These are phyloP conservation scores for Phylloboletellus chloephorus DNA, from an alignment of 1,284 basidiomycete genomes.

Conservation along the genomic window DNA sequence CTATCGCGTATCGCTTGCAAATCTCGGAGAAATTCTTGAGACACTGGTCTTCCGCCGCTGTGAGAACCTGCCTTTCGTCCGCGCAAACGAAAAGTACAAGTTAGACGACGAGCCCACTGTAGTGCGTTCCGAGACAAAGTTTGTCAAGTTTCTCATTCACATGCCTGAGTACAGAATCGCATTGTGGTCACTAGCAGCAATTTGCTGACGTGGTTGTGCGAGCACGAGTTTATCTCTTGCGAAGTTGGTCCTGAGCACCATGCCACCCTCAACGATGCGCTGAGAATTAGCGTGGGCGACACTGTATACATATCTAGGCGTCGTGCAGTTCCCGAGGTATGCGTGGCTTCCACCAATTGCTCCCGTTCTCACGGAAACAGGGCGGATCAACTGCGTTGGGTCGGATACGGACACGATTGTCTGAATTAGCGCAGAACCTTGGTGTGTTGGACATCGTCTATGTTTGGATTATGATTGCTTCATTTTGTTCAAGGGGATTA, in stretches of 20 bases:
- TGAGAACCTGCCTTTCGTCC: slow-evolving; percentile 36
- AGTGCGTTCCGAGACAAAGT: slow-evolving; percentile 27
- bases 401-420: slow-evolving; percentile 63
- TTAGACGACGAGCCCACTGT: slow-evolving; percentile 30
- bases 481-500: slow-evolving; percentile 43
- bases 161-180: slow-evolving; percentile 39
- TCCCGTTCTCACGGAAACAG: slow-evolving; percentile 37
- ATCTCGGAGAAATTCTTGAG: slow-evolving; percentile 47
- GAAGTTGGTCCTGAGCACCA: slow-evolving; percentile 24
- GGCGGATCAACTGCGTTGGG: slow-evolving; percentile 85
- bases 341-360: slow-evolving; percentile 14
- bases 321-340: slow-evolving; percentile 41
- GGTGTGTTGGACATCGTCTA: slow-evolving; percentile 41
- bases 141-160: slow-evolving; percentile 10
- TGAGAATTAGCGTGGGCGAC: slow-evolving; percentile 35
- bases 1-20: slow-evolving; percentile 34
- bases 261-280: slow-evolving; percentile 25
- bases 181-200: slow-evolving; percentile 42
- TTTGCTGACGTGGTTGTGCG: slow-evolving; percentile 42
- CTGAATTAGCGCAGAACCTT: slow-evolving; percentile 54
- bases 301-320: slow-evolving; percentile 48
- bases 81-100: slow-evolving; percentile 36
- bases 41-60: slow-evolving; percentile 46
- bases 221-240: slow-evolving; percentile 30
- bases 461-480: slow-evolving; percentile 4